These are phyloP conservation scores for Mortierella sp. DNA, from an alignment of 371 early-diverging fungal species.

Conservation along the genomic window DNA sequence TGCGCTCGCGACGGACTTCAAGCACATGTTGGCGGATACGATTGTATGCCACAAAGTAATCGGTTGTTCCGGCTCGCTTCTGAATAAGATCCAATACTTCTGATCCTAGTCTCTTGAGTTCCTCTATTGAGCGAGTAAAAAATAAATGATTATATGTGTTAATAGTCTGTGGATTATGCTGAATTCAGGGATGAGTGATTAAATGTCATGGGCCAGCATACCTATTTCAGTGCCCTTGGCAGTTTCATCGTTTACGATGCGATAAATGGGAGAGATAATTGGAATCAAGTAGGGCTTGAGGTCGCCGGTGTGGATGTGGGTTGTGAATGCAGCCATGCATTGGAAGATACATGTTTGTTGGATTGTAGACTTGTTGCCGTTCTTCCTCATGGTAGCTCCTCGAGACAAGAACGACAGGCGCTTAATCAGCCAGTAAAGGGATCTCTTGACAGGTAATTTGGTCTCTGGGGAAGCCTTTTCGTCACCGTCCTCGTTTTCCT, in stretches of 20 bases:
- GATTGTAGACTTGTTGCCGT: conserved; percentile 26
- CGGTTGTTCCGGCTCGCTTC: conserved; percentile 81
- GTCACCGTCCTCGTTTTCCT: conserved; percentile 46
- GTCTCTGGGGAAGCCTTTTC: conserved; percentile 41
- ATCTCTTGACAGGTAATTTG: conserved; percentile 52
- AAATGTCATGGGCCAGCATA: conserved; percentile 33
- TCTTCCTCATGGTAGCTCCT: conserved; percentile 63
- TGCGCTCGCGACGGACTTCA: conserved; percentile 74
- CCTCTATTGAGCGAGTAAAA: conserved; percentile 62
- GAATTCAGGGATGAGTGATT: not conserved
- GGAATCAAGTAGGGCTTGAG: conserved; percentile 75
- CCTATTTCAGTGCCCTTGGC: conserved; percentile 71
- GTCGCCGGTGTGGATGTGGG: conserved; percentile 68
- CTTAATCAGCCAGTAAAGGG: conserved; percentile 74
- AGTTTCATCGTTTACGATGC: conserved; percentile 81
- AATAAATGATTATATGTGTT: not conserved
- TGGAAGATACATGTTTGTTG: conserved; percentile 86
- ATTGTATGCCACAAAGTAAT: conserved; percentile 80
- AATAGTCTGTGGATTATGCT: not conserved
- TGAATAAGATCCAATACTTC: conserved; percentile 87
- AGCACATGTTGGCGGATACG: conserved; percentile 75
- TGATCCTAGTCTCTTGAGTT: conserved; percentile 79
- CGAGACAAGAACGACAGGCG: conserved; percentile 78
- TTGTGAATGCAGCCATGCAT: conserved; percentile 91
- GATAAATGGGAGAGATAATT: conserved; percentile 85